Evolutionary conservation across 2,329 filamentous ascomycete species (phyloP), one percentile per base, ranked within the genome.

Genomic region (Claviceps maximensis): DNA sequence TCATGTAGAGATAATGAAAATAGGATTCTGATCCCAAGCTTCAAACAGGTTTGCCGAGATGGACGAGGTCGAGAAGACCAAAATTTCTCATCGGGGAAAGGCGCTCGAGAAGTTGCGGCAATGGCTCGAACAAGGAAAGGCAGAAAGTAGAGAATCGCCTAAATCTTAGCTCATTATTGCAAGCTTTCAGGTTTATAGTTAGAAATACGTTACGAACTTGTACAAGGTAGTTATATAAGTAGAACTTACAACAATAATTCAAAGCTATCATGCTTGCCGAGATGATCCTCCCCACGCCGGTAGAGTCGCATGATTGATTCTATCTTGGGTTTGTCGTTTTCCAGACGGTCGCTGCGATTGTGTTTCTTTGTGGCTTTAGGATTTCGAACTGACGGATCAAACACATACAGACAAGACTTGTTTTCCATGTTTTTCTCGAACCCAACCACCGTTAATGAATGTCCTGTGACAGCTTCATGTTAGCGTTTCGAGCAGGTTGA

Each of bases 361-460:
- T 88, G 68, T 51, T 77, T 78, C 56, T 73, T 75, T 61, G 94
- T 77, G 19, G 74, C 75, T 2, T 74, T 72, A 1, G 84, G 79
- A 47, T 89, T 85, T 52, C 78, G 82, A 65, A 87, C 89, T 70
- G 86, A 86, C 1, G 91, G 89, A 64, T 97, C 90, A 64, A 95
- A 95, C 13, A 95, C 86, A 0, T 97, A 73, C 19, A 97, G 71
- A 59, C 87, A 86, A 50, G 75, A 71, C 19, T 73, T 71, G 27
- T 86, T 86, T 55, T 84, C 76, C 36, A 69, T 72, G 29, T 76
- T 78, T 58, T 78, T 80, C 67, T 96, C 89, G 27, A 95, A 75
- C 0, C 91, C 91, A 52, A 97, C 75, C 50, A 97, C 89, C 0
- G 89, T 95, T 72, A 95, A 75, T 1, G 90, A 96, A 66, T 97